phyloP scores from a whole-genome alignment of 2,329 filamentous ascomycete species.

The Zymoseptoria passerinii region DNA sequence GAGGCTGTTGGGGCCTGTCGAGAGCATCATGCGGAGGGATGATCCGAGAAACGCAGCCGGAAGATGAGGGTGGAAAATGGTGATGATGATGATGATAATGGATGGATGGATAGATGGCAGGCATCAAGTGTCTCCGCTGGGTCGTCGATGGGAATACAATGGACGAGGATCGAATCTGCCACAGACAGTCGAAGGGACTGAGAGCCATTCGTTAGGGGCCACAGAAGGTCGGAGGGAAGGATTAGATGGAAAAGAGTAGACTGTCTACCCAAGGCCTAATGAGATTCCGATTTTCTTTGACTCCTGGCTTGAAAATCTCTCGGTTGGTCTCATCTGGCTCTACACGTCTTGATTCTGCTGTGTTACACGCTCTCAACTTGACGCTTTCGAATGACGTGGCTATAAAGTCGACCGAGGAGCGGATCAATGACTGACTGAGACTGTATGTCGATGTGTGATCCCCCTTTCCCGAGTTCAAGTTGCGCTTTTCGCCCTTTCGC shows the following conservation, averaged over 20 bases:
- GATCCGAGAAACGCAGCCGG: constrained; percentile 41
- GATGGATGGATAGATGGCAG: neutral
- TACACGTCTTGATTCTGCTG: neutral
- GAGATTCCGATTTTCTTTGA: neutral
- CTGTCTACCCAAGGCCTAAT: neutral
- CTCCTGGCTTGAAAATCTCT: neutral
- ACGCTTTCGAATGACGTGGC: too few species aligned
- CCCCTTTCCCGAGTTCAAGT: too few species aligned
- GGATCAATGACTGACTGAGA: too few species aligned
- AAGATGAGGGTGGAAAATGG: neutral
- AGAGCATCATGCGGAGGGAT: constrained; percentile 84
- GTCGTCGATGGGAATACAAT: neutral
- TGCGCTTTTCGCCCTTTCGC: too few species aligned
- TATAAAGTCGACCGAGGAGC: too few species aligned
- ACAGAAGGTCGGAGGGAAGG: neutral
- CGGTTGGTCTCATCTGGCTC: neutral
- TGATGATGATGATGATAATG: neutral
- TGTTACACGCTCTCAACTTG: neutral
- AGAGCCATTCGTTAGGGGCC: neutral
- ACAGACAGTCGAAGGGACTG: neutral
- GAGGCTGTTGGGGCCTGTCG: constrained; percentile 81
- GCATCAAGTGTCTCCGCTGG: neutral
- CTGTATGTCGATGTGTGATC: too few species aligned
- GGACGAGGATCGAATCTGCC: neutral
- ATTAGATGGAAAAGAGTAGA: neutral